Evolutionary conservation across 495 filamentous ascomycete species (phyloP), one percentile per base, ranked within the genome.

Genomic region (Friedmanniomyces simplex): DNA sequence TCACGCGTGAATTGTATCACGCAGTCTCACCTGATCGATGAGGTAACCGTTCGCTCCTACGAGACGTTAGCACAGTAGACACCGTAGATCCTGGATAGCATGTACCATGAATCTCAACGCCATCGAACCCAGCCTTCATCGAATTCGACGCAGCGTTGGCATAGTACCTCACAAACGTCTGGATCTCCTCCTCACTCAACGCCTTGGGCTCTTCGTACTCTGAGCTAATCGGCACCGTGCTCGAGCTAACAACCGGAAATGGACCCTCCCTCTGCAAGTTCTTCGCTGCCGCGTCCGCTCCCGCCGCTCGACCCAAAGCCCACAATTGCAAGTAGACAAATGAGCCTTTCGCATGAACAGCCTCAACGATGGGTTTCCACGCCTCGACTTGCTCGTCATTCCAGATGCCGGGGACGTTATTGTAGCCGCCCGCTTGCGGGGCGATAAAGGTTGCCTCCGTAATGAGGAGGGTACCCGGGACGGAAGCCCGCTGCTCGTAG

Each of bases 101-200:
- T 18, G 32, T 39, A 58, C 55, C 59, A 64, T 88, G 85, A 58
- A 88, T 72, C 69, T 90, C 86, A 4, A 90, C 83, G 30, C 83
- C 85, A 63, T 89, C 86, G 55, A 89, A 90, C 12, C 86, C 86
- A 3, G 85, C 86, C 10, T 70, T 73, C 12, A 88, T 71, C 3
- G 84, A 83, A 54, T 81, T 82, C 59, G 73, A 69, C 1, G 86
- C 81, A 18, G 83, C 85, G 22, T 74, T 63, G 8, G 74, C 82
- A 51, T 83, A 87, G 57, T 77, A 77, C 0, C 66, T 57, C 22
- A 87, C 76, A n/a, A 67, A 78, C 8, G 70, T 62, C 55, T 73
- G 55, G 55, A 89, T 85, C 50, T 88, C 82, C 3, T 75, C 71
- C 39, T 74, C 68, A 0, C 74, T 79, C 65, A 89, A 60, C 0